A percentile compares a stretch with the other conserved stretches of the same genome.
Conservation (phyloP, 768 basidiomycete genomes). For the Suillus occidentalis region DNA sequence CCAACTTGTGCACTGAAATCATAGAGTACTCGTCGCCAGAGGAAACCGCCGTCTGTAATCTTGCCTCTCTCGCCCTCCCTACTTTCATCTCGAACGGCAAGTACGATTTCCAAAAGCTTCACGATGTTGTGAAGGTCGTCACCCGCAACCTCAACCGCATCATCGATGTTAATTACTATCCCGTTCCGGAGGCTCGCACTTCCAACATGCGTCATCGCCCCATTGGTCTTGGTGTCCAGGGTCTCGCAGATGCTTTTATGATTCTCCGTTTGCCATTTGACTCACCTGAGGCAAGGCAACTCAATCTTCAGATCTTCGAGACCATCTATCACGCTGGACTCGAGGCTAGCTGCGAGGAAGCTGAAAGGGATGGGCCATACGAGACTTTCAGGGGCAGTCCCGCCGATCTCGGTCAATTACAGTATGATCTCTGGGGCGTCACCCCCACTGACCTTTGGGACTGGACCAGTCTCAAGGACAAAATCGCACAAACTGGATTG, state of each 20-base stretch:
- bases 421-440: slow-evolving; percentile 95
- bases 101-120: slow-evolving; percentile 95
- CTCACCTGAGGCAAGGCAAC: slow-evolving; percentile 76
- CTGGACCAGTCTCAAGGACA: slow-evolving; percentile 84
- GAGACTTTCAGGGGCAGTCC: slow-evolving; percentile 91
- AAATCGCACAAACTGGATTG: slow-evolving; percentile 77
- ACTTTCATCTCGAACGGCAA: slow-evolving; percentile 79
- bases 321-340: slow-evolving; percentile 96
- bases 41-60: slow-evolving; percentile 97
- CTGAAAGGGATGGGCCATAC: slow-evolving; percentile 77
- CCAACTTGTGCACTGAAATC: slow-evolving; percentile 98
- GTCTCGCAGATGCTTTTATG: slow-evolving; percentile 98
- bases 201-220: slow-evolving; percentile 98
- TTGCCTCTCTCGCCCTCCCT: slow-evolving; percentile 94
- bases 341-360: slow-evolving; percentile 88
- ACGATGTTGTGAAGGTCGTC: slow-evolving; percentile 92
- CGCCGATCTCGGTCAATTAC: slow-evolving; percentile 82
- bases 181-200: slow-evolving; percentile 83
- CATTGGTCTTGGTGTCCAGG: slow-evolving; percentile 96
- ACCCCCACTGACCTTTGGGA: slow-evolving; percentile 93
- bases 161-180: slow-evolving; percentile 96
- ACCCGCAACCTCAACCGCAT: slow-evolving; percentile 90
- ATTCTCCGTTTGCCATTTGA: slow-evolving; percentile 95
- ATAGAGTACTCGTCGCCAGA: slow-evolving; percentile 98
- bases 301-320: slow-evolving; percentile 97